Percentiles rank a stretch among this genome's conserved stretches.
These are phyloP conservation scores for Plasmodium knowlesi DNA, from an alignment of 169 alveolate genomes.

Conservation along the genomic window DNA sequence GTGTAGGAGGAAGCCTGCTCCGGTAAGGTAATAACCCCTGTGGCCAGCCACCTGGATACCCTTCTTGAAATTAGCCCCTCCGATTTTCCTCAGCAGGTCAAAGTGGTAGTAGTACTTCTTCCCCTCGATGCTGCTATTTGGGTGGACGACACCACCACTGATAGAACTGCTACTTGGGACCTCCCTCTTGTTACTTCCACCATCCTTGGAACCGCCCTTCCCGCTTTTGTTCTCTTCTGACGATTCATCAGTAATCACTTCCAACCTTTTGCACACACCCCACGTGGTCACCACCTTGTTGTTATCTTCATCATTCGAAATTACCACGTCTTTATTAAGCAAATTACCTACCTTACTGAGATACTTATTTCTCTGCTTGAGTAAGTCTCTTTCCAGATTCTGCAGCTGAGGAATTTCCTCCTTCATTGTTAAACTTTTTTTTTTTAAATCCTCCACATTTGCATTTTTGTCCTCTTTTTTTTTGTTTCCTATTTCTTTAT, in stretches of 20 bases:
- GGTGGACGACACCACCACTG: background rate
- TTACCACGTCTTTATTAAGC: conserved; percentile 93
- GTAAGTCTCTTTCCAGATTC: conserved; percentile 80
- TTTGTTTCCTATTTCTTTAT: conserved; percentile 77
- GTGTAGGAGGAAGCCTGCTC: conserved; percentile 95
- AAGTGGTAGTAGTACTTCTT: conserved; percentile 88
- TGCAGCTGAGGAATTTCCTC: conserved; percentile 80
- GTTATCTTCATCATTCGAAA: conserved; percentile 94
- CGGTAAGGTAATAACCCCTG: conserved; percentile 97
- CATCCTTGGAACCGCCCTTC: background rate
- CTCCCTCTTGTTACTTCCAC: conserved; percentile 11
- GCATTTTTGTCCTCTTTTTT: conserved; percentile 77
- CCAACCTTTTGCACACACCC: conserved; percentile 90
- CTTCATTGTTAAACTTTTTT: conserved; percentile 80
- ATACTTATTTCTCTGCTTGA: conserved; percentile 80
- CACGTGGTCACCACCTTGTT: conserved; percentile 92
- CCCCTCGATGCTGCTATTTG: background rate
- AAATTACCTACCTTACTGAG: conserved; percentile 93
- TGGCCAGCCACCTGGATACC: conserved; percentile 98
- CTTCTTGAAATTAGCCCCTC: conserved; percentile 92
- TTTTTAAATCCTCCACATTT: conserved; percentile 79
- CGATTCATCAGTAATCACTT: conserved; percentile 75
- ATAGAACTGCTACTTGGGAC: background rate
- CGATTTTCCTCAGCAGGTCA: conserved; percentile 92
- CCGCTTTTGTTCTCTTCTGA: background rate